Evolutionary conservation across 805 yeast genomes (phyloP).

Genomic region (Saccharomycopsis capsularis): DNA sequence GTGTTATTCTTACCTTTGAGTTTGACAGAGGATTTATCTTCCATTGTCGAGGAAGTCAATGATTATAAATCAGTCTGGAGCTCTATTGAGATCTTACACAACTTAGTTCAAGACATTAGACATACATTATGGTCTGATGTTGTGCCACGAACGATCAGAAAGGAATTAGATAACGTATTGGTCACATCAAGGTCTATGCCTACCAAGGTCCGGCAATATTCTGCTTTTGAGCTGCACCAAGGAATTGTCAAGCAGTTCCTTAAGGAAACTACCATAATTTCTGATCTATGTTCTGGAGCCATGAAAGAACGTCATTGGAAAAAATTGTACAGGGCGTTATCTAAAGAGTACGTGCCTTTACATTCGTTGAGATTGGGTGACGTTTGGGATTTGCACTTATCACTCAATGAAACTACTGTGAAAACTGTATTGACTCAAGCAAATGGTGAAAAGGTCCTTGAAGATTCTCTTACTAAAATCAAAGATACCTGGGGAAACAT

Average conservation of each 20-base stretch:
- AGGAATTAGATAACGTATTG: slow-evolving; percentile 44
- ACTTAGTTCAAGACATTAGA: slow-evolving; percentile 37
- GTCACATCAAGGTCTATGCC: slow-evolving; percentile 46
- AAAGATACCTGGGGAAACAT: slow-evolving; percentile 47
- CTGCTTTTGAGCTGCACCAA: slow-evolving; percentile 60
- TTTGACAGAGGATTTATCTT: slow-evolving; percentile 27
- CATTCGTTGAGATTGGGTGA: slow-evolving; percentile 43
- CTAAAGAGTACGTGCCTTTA: slow-evolving; percentile 23
- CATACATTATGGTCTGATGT: slow-evolving; percentile 42
- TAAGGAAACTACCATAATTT: slow-evolving; percentile 33
- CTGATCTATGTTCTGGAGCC: slow-evolving; percentile 47
- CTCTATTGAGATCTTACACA: slow-evolving; percentile 46
- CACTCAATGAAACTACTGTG: slow-evolving; percentile 38
- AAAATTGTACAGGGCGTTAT: slow-evolving; percentile 34
- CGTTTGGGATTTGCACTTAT: slow-evolving; percentile 52
- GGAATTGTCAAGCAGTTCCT: slow-evolving; percentile 35
- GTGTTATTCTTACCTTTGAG: slow-evolving; percentile 31
- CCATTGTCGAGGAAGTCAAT: slow-evolving; percentile 40
- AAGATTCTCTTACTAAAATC: slow-evolving; percentile 46
- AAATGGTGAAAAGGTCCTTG: slow-evolving; percentile 61
- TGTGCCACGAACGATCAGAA: slow-evolving; percentile 39
- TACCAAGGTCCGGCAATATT: slow-evolving; percentile 51
- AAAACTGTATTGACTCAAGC: slow-evolving; percentile 54
- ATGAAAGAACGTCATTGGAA: slow-evolving; percentile 67
- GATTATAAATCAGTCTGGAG: slow-evolving; percentile 62